Base-by-base conservation (phyloP, 345 rosid species). In the Gossypium longicalyx region DNA sequence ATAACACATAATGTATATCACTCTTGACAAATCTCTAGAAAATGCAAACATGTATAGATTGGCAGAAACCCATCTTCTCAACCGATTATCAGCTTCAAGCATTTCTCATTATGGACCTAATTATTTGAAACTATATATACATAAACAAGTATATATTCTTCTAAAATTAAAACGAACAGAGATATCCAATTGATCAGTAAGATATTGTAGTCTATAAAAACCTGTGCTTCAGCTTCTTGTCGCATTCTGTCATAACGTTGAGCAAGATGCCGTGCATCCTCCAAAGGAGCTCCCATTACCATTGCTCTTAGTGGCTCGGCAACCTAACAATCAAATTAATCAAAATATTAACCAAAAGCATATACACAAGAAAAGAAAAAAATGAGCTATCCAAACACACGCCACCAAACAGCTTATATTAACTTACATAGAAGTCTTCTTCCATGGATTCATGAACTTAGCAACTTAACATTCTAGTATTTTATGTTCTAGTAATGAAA, bases 221-320 rank as follows among this genome's bases (percentile, higher is more conserved):
- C 98, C 97, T 94, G 98, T 81, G 97, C 86, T 92, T 94, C 98
- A 76, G 94, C 85, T 81, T 94, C 98, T 78, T 92, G 97, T 67
- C 98, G 87, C 91, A 94, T 85, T 76, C 97, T 83, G 79, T 90
- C 96, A 82, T 90, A 94, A n/a, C 94, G 93, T 67, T 92, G 98
- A 63, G 98, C 97, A 85, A 94, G 92, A 88, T 91, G 97, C 17
- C 98, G 87, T 17, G 98, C 98, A 84, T 94, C 98, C 76, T 92
- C 98, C 77, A 94, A 77, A 7, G 97, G 97, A 77, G 97, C 89
- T 80, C 97, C 98, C 89, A 82, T 88, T 72, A 94, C 93, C 98
- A 94, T 94, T 63, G 97, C 92, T 79, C 97, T 87, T 74, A 94
- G 75, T 63, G 98, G 98, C 82, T 94, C 98, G 51, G 97, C 97